Base-by-base conservation (phyloP, 441 rosid species). In the Adansonia rubrostipa region DNA sequence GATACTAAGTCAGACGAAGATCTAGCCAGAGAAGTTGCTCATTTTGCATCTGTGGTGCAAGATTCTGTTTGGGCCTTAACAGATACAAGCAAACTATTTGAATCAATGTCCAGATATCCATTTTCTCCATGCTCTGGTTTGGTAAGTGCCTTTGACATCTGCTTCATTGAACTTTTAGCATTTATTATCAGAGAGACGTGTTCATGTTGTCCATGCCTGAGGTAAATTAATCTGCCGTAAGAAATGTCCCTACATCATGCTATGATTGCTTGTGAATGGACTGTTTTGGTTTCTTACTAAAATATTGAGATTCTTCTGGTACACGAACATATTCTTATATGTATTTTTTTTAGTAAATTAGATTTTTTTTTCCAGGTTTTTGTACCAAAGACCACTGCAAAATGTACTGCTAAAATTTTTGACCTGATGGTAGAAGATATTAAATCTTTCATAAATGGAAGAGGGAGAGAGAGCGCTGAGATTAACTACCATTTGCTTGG, bases 21-120 rank as follows among this genome's bases (percentile, higher is more conserved):
- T 80, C 89, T 97, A 76, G 92, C 92, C 54, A 69, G 84, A 80
- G 86, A 87, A 73, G 93, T 91, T 78, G 58, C 89, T 28, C 84
- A 81, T 68, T 86, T 97, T 67, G 89, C 90, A 24, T 77, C 60
- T 77, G 74, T 84, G 65, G 86, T 89, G 79, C 90, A 76, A 80
- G 84, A 87, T 69, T 86, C 89, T 80, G 86, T 80, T 47, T 42
- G 68, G 82, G 83, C 87, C 82, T 87, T 91, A 73, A 84, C 89
- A 72, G 83, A 85, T 22, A 28, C 63, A 13, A 80, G 78, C 57
- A 24, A 73, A 76, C 89, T 89, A 44, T 76, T 45, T 9, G 78
- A 89, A 79, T 78, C 83, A 78, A 74, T 89, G 86, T 79, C 78
- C 75, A 80, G 73, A 79, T 88, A 81, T 80, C 89, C 87, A 22